Evolutionary conservation across 228 moss, liverwort and hornwort genomes (phyloP).

Genomic region (Sphagnum fallax): DNA sequence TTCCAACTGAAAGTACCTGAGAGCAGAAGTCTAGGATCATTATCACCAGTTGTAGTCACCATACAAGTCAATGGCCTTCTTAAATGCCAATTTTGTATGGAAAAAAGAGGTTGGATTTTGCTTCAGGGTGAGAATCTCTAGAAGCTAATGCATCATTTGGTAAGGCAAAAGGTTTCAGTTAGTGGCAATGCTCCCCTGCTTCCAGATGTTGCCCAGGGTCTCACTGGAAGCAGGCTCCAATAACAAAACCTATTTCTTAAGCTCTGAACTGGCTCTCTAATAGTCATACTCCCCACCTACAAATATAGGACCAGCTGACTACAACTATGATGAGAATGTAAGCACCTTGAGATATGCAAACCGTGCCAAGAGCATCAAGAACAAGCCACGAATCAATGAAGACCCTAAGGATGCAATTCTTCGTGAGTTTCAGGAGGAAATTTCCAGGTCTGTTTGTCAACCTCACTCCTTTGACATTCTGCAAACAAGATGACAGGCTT

Average conservation of each 20-base stretch:
- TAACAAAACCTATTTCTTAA: too few relatives aligned
- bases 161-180: too few relatives aligned
- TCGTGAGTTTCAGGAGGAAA: conserved; percentile 91
- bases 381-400: conserved; percentile 91
- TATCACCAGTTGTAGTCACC: too few relatives aligned
- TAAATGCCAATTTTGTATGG: too few relatives aligned
- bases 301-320: conserved; percentile 68
- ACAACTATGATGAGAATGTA: conserved; percentile 86
- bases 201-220: too few relatives aligned
- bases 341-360: conserved; percentile 95
- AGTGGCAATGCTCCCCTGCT: too few relatives aligned
- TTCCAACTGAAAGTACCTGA: conserved; percentile 2
- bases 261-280: too few relatives aligned
- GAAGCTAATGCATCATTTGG: too few relatives aligned
- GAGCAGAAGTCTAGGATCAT: background rate
- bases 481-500: background rate
- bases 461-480: background rate
- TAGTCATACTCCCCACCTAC: background rate
- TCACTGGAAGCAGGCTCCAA: too few relatives aligned
- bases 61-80: too few relatives aligned
- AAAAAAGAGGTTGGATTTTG: too few relatives aligned
- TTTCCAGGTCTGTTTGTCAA: conserved; percentile 53
- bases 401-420: conserved; percentile 91
- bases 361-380: conserved; percentile 94
- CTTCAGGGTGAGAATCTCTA: too few relatives aligned